Conservation (phyloP, 202 grass and related monocot species). For the Setaria italica region DNA sequence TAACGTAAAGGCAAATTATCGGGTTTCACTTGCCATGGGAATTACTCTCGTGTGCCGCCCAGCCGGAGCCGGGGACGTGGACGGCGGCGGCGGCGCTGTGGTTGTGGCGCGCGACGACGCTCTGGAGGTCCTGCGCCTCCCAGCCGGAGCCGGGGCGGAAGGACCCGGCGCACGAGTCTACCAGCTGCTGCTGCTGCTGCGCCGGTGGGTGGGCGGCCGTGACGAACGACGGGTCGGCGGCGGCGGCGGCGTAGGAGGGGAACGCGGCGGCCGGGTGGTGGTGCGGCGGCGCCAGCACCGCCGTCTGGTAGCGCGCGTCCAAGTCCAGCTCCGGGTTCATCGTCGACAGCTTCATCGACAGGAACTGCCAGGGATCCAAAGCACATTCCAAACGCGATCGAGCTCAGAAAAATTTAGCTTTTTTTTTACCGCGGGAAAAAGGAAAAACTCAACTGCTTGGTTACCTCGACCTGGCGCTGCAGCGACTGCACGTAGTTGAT, state of each 20-base stretch:
- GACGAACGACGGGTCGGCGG: neutral
- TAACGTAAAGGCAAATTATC: too few relatives aligned
- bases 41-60: neutral
- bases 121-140: neutral
- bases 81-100: neutral
- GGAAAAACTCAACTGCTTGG: neutral
- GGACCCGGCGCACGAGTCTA: neutral
- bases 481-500: constrained; percentile 86
- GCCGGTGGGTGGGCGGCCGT: neutral
- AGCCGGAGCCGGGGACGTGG: neutral
- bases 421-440: neutral
- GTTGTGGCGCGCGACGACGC: neutral
- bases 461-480: constrained; percentile 80
- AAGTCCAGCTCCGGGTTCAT: constrained; percentile 51
- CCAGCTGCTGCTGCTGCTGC: neutral
- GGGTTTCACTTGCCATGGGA: neutral
- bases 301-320: neutral
- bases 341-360: constrained; percentile 76
- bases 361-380: constrained; percentile 48
- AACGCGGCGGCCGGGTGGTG: neutral
- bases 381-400: neutral
- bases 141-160: neutral
- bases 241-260: neutral
- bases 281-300: neutral
- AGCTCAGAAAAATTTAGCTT: neutral